Base-by-base conservation (phyloP, 176 grass and related monocot genomes). In the Pontederia paniculata region DNA sequence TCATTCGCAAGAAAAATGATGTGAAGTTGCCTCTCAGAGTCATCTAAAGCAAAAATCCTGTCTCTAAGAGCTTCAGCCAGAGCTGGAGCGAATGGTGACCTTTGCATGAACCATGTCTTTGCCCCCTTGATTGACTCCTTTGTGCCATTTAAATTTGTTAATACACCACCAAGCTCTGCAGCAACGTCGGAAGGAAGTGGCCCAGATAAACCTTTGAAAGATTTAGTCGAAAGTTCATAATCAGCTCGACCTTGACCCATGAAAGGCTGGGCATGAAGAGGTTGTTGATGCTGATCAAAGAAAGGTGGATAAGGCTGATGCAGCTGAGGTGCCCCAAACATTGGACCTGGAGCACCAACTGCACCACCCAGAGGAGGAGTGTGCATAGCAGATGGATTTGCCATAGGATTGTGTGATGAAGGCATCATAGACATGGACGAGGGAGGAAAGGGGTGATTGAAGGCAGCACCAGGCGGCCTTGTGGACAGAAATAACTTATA, bases 101-200 rank as follows among this genome's bases (percentile, higher is more conserved):
- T 77, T 56, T 98, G 86, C 83, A 98, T 82, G 71, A 88, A 98
- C 93, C 93, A 98, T 18, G 58, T 45, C 76, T 98, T 98, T 42
- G 93, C 78, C 0, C 83, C 93, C 75, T 98, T 98, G 70, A 98
- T 98, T 8, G 93, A 91, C 68, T 98, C 93, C 54, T 91, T 98
- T 2, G 86, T 98, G 61, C 87, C 93, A 72, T 76, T 88, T n/a
- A 98, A 74, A 69, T 79, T 89, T 58, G 8, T 61, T 41, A 98
- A 69, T 22, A 90, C 83, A 0, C 72, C 77, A 12, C 84, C 76
- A 61, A 91, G 75, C 73, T 98, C 93, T 5, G 86, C 83, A 46
- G 83, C 87, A 12, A 98, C 93, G 77, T 91, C 87, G 16, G 63
- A 42, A 0, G 93, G 93, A 57, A 98, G 83, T 31, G 77, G 77